These are phyloP conservation scores for Trichoderma sp. DNA, from an alignment of 2,329 filamentous ascomycete genomes.

Conservation along the genomic window DNA sequence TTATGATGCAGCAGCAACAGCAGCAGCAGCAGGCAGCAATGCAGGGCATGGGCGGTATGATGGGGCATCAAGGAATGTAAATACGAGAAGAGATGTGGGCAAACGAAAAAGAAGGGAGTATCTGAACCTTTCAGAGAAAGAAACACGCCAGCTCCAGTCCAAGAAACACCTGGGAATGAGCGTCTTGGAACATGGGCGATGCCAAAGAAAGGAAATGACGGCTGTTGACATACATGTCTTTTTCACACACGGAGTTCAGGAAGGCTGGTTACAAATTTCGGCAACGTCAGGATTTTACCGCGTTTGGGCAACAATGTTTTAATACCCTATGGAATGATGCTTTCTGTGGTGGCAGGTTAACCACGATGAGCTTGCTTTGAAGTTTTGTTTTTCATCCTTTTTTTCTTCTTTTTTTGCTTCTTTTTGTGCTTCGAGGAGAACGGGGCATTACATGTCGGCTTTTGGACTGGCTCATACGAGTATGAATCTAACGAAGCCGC, in stretches of 20 bases:
- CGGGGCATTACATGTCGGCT: neutral
- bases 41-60: conserved; percentile 55
- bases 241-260: conserved; percentile 10
- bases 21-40: conserved; percentile 45
- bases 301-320: conserved; percentile 26
- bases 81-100: neutral
- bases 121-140: conserved; percentile 18
- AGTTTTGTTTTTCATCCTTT: conserved; percentile 21
- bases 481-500: neutral
- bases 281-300: conserved; percentile 11
- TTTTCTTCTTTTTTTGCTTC: neutral
- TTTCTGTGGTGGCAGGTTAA: conserved; percentile 25
- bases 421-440: neutral
- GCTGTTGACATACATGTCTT: neutral
- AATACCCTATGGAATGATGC: conserved; percentile 32
- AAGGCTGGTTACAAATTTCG: conserved; percentile 12
- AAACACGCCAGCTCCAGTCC: neutral
- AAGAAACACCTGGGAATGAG: neutral
- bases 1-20: conserved; percentile 32
- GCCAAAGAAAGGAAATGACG: neutral
- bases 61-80: conserved; percentile 50
- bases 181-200: neutral
- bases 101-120: neutral
- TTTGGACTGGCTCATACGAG: neutral
- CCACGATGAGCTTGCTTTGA: conserved; percentile 8